Evolutionary conservation across 2,329 filamentous ascomycete species (phyloP).

Genomic region (Curvularia hawaiiensis): DNA sequence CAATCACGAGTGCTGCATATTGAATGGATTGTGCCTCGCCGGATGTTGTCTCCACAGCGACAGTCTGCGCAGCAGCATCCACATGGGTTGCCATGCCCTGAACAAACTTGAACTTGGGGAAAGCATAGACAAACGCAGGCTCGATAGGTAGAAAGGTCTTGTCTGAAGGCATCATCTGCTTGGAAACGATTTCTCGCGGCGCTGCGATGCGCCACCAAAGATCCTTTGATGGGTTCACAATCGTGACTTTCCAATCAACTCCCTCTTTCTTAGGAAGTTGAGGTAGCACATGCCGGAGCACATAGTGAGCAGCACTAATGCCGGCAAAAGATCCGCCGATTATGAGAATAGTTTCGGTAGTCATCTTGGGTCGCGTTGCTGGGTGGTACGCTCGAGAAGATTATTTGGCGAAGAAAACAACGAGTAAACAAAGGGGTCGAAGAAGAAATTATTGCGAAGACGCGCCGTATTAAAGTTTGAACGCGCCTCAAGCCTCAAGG

Average conservation of each 20-base stretch:
- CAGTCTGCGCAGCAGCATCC: constrained; percentile 52
- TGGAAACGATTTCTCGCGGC: constrained; percentile 59
- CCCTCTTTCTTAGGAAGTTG: constrained; percentile 42
- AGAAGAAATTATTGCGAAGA: constrained; percentile 14
- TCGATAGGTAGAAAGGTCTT: constrained; percentile 59
- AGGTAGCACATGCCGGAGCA: constrained; percentile 44
- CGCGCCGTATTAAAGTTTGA: constrained; percentile 19
- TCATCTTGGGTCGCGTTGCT: constrained; percentile 28
- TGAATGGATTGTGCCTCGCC: constrained; percentile 45
- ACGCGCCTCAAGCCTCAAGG: constrained; percentile 14
- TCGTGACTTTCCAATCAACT: constrained; percentile 57
- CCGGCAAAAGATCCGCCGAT: constrained; percentile 46
- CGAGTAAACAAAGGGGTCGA: constrained; percentile 9
- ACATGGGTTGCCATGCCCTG: constrained; percentile 57
- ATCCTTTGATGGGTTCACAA: constrained; percentile 60
- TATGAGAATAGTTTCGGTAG: constrained; percentile 44
- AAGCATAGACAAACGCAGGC: constrained; percentile 58
- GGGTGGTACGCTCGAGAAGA: constrained; percentile 1
- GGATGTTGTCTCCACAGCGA: constrained; percentile 46
- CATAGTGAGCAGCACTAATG: constrained; percentile 44
- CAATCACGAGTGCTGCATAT: constrained; percentile 62
- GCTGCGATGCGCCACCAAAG: constrained; percentile 62
- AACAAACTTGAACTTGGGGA: constrained; percentile 57
- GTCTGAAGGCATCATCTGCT: constrained; percentile 54
- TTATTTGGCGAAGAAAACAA: constrained; percentile 14